Base-by-base conservation (phyloP, 352 stramenopile genomes). In the Phytophthora ramorum region DNA sequence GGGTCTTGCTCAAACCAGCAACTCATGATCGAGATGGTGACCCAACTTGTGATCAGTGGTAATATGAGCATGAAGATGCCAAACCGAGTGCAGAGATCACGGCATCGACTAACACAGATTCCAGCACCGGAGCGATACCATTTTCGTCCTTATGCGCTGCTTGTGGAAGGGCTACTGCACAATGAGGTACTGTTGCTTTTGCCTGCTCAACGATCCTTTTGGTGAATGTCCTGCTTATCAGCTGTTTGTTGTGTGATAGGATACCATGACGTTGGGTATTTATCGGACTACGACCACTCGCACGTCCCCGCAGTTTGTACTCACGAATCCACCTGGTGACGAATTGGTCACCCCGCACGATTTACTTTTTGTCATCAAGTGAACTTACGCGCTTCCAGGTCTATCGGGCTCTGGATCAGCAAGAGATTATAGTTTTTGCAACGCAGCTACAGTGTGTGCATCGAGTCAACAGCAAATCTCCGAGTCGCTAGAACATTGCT, bases 341-440 rank as follows among this genome's bases (percentile, higher is more conserved):
- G 81, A 89, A 22, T 57, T 91, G 8, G 69, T 94, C 7, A 73
- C 75, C 24, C 69, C 80, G 3, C 66, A 89, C 14, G 85, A 94
- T 58, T 58, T 87, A 7, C 62, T 92, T 40, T 91, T 92, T 70
- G 72, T 92, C 20, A 85, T 92, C 19, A 85, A 79, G 53, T 91
- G 64, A 83, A 57, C 32, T 41, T 16, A 17, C 17, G 10, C 13
- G 13, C 14, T 38, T 16, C 34, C n/a, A 2, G 34, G 4, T 8
- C 10, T 38, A 16, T 13, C 13, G 16, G 35, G 7, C 12, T 7
- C 13, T 24, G 38, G 8, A 45, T 19, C 16, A 45, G 7, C 38
- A 41, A 34, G 7, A 34, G 7, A 34, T 10, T 34, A 34, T 34
- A 34, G 8, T 34, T 34, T 34, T 13, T 34, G 28, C 28, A 34